These are phyloP conservation scores for Trypanosoma cruzi DNA, from an alignment of 208 protist genomes.

Conservation along the genomic window DNA sequence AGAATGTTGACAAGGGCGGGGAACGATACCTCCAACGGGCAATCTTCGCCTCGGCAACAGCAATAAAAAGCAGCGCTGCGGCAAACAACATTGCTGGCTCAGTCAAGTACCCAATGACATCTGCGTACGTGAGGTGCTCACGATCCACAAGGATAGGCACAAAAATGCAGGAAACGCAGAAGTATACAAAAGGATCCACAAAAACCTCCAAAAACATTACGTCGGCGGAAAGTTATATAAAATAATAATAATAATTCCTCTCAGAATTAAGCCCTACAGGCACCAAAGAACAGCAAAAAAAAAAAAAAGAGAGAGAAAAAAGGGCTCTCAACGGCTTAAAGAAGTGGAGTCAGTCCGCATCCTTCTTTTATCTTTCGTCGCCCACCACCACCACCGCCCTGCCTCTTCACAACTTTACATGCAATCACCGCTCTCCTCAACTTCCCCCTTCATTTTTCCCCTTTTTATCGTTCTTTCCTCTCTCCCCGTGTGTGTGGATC, in stretches of 20 bases:
- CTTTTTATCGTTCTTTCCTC: too few relatives aligned
- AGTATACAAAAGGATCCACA: conserved; percentile 67
- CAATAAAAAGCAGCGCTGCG: conserved; percentile 24
- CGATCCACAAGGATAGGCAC: conserved; percentile 41
- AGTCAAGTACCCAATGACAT: conserved; percentile 52
- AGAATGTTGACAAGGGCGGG: conserved; percentile 20
- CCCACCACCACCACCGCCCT: too few relatives aligned
- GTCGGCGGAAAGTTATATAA: background rate
- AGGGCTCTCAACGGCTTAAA: too few relatives aligned
- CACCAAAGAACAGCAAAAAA: background rate
- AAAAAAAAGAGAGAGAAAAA: too few relatives aligned
- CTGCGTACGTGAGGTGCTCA: conserved; percentile 31
- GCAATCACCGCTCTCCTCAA: too few relatives aligned
- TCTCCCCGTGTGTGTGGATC: too few relatives aligned
- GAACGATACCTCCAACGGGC: conserved; percentile 4
- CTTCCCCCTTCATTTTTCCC: too few relatives aligned
- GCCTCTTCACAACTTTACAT: too few relatives aligned
- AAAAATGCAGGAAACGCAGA: conserved; percentile 55
- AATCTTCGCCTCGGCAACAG: conserved; percentile 28
- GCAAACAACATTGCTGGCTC: conserved; percentile 46
- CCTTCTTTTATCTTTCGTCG: too few relatives aligned
- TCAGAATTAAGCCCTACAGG: background rate
- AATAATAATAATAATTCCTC: background rate
- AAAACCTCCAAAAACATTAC: conserved; percentile 38
- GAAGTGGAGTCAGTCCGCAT: too few relatives aligned